phyloP scores from a whole-genome alignment of 768 basidiomycete genomes.

The Pulveroboletus sp. region DNA sequence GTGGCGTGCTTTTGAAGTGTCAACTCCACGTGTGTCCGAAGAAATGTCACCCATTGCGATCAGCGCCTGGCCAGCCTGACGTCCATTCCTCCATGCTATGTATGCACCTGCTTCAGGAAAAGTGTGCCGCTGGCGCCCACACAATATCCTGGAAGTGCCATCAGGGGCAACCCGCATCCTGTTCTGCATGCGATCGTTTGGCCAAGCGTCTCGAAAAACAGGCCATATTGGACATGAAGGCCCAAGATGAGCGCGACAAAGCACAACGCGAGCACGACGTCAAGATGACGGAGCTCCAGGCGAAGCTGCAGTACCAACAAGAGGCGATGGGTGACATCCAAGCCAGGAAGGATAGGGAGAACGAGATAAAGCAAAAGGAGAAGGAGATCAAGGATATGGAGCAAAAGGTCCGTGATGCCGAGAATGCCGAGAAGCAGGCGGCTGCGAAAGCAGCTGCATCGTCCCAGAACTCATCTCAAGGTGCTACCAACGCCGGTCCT shows the following conservation, averaged over 20 bases:
- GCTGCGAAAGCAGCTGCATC: constrained; percentile 1
- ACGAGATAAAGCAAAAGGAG: constrained; percentile 37
- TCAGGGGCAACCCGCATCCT: constrained; percentile 35
- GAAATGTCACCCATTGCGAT: constrained; percentile 55
- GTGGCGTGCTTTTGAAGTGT: constrained; percentile 14
- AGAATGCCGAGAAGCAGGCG: constrained; percentile 12
- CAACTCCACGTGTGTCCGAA: constrained; percentile 47
- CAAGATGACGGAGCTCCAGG: constrained; percentile 41
- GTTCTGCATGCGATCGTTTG: constrained; percentile 44
- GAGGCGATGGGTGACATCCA: constrained; percentile 35
- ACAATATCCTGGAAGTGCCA: constrained; percentile 42
- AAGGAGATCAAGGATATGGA: constrained; percentile 40
- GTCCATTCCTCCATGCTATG: constrained; percentile 38
- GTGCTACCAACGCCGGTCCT: too few species aligned
- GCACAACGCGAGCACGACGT: constrained; percentile 40
- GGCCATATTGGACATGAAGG: constrained; percentile 35
- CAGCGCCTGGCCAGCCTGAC: constrained; percentile 38
- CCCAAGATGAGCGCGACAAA: constrained; percentile 42
- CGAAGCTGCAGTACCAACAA: constrained; percentile 31
- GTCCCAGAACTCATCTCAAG: constrained; percentile 1
- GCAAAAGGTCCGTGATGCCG: constrained; percentile 9
- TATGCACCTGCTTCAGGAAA: constrained; percentile 28
- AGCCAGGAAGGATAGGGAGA: constrained; percentile 41
- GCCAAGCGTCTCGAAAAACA: constrained; percentile 39
- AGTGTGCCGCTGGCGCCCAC: constrained; percentile 45